Evolutionary conservation across 2,329 filamentous ascomycete genomes (phyloP), one percentile per base, ranked within the genome.

Genomic region (Ophiostoma tasmaniense): DNA sequence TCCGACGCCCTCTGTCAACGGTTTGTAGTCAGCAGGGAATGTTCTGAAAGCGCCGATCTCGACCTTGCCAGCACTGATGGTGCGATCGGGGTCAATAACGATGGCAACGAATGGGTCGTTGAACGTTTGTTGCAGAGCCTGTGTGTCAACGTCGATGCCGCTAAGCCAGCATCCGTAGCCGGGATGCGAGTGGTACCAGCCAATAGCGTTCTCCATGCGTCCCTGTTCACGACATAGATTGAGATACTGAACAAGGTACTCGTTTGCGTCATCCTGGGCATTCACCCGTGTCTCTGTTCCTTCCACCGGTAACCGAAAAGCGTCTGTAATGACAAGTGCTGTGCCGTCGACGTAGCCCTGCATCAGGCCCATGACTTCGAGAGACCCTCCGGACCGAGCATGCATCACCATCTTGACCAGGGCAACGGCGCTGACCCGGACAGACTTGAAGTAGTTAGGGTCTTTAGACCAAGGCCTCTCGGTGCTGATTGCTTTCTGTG

Each of bases 401-500:
- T 99, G 95, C 91, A 97, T 98, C 73, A 96, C 92, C 95, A 99
- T 99, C 81, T 99, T 99, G 74, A 98, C 87, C 70, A 99, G 86
- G 5, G 95, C 95, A 14, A 97, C 89, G 70, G 95, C 93, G 67
- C 92, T 96, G 79, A 99, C 94, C 75, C 93, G 92, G 64, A 98
- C 92, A 68, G 90, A 86, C 78, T 94, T 96, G 86, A 98, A 99
- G 83, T 97, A 89, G 78, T 92, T 85, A 0, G 90, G 89, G 76
- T 97, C 89, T 64, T 82, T 82, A 66, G 81, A 82, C 95, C 95
- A 98, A 71, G 93, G 93, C 68, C 85, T 85, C 28, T 84, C 81
- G 13, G 84, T 80, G 71, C 84, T 84, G 73, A 90, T 85, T 50
- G 83, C 80, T 76, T 90, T 90, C 75, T 95, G 90, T 61, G 87